Percentiles rank a stretch among this genome's conserved stretches.
Evolutionary conservation across 1,139 yeast genomes (phyloP).

Genomic region (Geotrichum siamense): DNA sequence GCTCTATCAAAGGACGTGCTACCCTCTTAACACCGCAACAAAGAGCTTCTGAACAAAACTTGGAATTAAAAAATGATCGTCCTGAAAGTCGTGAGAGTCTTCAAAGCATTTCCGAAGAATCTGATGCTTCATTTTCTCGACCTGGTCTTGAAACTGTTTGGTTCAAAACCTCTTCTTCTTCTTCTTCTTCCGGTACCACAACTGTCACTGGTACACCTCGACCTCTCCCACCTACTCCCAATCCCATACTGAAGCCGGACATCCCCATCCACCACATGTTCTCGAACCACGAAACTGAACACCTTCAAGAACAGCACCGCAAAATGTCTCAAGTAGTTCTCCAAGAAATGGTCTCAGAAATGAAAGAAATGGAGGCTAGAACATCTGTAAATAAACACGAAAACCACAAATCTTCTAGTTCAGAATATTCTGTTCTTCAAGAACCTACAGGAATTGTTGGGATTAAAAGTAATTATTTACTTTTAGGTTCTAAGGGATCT

Average conservation of each 20-base stretch:
- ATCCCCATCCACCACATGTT: background rate
- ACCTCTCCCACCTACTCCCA: slow-evolving; percentile 14
- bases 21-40: no score
- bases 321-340: slow-evolving; percentile 25
- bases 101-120: slow-evolving; percentile 5
- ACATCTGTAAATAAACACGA: background rate
- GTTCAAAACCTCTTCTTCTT: slow-evolving; percentile 8
- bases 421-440: slow-evolving; percentile 1
- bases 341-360: slow-evolving; percentile 28
- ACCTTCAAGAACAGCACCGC: slow-evolving; percentile 19
- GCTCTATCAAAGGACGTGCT: background rate
- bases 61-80: background rate
- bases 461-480: background rate
- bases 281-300: background rate
- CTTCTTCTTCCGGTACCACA: background rate
- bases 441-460: slow-evolving; percentile 1
- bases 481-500: background rate
- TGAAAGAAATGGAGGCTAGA: slow-evolving; percentile 27
- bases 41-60: background rate
- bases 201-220: slow-evolving; percentile 5
- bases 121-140: slow-evolving; percentile 1
- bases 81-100: slow-evolving; percentile 4
- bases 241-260: background rate
- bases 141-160: slow-evolving; percentile 6
- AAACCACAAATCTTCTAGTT: background rate